These are phyloP conservation scores for Leccinum broughii DNA, from an alignment of 768 basidiomycete species.

Conservation along the genomic window DNA sequence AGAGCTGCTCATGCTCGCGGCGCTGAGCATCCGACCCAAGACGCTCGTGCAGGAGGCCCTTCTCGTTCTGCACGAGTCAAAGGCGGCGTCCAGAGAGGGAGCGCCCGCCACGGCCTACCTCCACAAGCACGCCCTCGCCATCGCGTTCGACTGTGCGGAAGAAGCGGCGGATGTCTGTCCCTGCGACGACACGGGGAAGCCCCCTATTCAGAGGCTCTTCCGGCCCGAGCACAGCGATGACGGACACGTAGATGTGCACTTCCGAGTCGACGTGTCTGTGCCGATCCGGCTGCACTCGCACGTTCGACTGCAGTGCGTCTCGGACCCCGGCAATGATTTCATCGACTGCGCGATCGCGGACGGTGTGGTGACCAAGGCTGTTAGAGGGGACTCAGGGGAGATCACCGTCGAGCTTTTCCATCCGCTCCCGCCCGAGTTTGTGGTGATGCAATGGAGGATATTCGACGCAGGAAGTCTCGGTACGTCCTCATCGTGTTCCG, in stretches of 20 bases:
- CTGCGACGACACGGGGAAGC: slow-evolving; percentile 56
- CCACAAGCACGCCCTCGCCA: slow-evolving; percentile 54
- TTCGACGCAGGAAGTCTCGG: slow-evolving; percentile 63
- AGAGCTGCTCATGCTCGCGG: slow-evolving; percentile 51
- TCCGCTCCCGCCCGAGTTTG: slow-evolving; percentile 60
- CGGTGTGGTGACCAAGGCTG: slow-evolving; percentile 55
- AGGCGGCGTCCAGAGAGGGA: slow-evolving; percentile 24
- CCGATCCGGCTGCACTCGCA: slow-evolving; percentile 63
- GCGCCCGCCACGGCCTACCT: slow-evolving; percentile 40
- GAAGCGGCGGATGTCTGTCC: slow-evolving; percentile 69
- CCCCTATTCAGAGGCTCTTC: slow-evolving; percentile 25
- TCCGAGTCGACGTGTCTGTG: slow-evolving; percentile 54
- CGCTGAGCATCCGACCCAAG: slow-evolving; percentile 51
- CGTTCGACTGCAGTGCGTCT: slow-evolving; percentile 60
- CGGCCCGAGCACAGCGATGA: slow-evolving; percentile 27
- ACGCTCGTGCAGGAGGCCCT: slow-evolving; percentile 60
- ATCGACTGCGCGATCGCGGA: slow-evolving; percentile 50
- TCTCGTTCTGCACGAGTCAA: slow-evolving; percentile 56
- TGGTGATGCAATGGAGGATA: slow-evolving; percentile 62
- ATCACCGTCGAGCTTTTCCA: slow-evolving; percentile 54
- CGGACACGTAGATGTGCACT: slow-evolving; percentile 47
- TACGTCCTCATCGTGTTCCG: slow-evolving; percentile 25
- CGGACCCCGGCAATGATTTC: slow-evolving; percentile 52
- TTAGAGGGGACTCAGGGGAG: slow-evolving; percentile 43
- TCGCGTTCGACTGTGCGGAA: slow-evolving; percentile 64